Percentiles rank a stretch among this genome's conserved stretches.
phyloP scores from a whole-genome alignment of 2,329 filamentous ascomycete genomes.

The Dactylellina drechsleri region DNA sequence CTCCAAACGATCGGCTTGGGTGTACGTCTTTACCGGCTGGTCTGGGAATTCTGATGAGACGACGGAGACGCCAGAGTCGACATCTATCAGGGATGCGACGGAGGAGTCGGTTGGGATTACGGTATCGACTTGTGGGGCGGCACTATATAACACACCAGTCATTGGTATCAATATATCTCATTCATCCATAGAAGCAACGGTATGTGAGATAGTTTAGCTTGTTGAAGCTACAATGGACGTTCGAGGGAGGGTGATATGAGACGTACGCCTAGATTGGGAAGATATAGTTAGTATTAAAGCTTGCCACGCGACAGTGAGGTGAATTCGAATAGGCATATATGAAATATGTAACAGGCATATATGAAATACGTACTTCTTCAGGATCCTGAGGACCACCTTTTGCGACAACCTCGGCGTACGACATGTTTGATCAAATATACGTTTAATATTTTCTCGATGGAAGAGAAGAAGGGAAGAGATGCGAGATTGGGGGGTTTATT shows the following conservation, averaged over 20 bases:
- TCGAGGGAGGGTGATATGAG: not conserved
- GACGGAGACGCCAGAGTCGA: constrained; percentile 47
- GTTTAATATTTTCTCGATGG: not conserved
- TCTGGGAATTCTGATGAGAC: constrained; percentile 44
- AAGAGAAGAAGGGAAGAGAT: not conserved
- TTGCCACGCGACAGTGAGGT: not conserved
- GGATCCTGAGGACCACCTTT: constrained; percentile 49
- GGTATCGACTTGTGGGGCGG: constrained; percentile 38
- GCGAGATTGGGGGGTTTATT: constrained; percentile 33
- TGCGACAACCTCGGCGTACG: constrained; percentile 43
- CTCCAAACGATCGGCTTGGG: constrained; percentile 45
- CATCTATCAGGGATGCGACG: constrained; percentile 48
- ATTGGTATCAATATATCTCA: not conserved
- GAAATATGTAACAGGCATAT: constrained; percentile 13
- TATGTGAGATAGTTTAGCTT: not conserved
- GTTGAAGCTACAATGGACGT: not conserved
- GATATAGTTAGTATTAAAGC: constrained; percentile 6
- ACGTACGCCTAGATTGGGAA: constrained; percentile 31
- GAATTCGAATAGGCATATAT: not conserved
- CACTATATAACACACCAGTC: constrained; percentile 5
- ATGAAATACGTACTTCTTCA: constrained; percentile 35
- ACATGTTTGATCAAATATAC: constrained; percentile 19
- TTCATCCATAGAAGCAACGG: not conserved
- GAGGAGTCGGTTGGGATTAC: constrained; percentile 46
- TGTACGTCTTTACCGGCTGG: constrained; percentile 45